Conservation (phyloP, 2,329 filamentous ascomycete genomes). For the Sclerotinia trifoliorum region DNA sequence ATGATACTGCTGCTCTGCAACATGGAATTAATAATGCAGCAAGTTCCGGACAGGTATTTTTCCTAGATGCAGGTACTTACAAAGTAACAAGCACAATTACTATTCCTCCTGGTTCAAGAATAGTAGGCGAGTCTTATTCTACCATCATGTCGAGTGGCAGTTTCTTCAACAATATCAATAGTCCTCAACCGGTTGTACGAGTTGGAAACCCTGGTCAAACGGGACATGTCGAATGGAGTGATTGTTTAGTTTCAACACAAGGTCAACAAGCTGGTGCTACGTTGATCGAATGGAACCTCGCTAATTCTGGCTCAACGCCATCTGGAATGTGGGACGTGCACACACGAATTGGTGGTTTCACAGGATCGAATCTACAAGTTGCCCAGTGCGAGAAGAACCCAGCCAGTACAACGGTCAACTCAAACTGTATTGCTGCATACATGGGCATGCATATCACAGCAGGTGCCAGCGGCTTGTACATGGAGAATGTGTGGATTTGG, state of each 20-base stretch:
- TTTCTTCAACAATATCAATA: conserved; percentile 46
- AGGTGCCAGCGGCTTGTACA: conserved; percentile 46
- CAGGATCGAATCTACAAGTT: conserved; percentile 31
- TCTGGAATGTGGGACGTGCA: conserved; percentile 51
- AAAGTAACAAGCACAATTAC: conserved; percentile 48
- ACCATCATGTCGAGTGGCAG: conserved; percentile 42
- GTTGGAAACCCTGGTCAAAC: conserved; percentile 57
- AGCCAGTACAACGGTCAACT: conserved; percentile 38
- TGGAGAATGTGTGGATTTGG: conserved; percentile 52
- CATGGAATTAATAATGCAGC: conserved; percentile 52
- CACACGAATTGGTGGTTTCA: conserved; percentile 45
- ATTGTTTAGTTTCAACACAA: conserved; percentile 61
- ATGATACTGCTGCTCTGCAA: conserved; percentile 61
- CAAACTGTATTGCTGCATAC: conserved; percentile 40
- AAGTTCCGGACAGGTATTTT: conserved; percentile 50
- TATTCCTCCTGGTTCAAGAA: conserved; percentile 46
- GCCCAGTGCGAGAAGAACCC: conserved; percentile 54
- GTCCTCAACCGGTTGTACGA: conserved; percentile 50
- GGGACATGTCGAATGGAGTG: conserved; percentile 61
- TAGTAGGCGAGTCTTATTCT: conserved; percentile 47
- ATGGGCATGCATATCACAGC: conserved; percentile 41
- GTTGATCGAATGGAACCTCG: conserved; percentile 65
- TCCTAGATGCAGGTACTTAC: conserved; percentile 58
- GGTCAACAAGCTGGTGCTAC: conserved; percentile 57
- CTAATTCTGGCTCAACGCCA: conserved; percentile 48